Percentiles rank a stretch among this genome's conserved stretches.
Evolutionary conservation across 768 basidiomycete genomes (phyloP).

Genomic region (Thelephora aurantiotincta): DNA sequence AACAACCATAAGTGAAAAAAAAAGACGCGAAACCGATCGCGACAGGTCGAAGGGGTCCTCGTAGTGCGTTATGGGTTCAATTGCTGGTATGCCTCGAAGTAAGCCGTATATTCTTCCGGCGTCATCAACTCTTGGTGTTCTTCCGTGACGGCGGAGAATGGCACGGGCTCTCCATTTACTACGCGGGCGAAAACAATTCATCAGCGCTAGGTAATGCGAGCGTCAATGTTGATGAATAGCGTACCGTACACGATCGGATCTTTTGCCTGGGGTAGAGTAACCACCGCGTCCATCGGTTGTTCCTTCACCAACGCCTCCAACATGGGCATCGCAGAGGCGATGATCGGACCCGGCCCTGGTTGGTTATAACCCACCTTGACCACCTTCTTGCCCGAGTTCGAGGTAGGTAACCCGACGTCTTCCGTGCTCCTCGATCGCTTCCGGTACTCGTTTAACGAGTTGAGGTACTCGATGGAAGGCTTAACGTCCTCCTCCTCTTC

Average conservation of each 20-base stretch:
- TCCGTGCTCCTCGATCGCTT: conserved; percentile 62
- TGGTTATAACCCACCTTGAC: background rate
- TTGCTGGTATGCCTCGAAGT: conserved; percentile 55
- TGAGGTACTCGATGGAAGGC: conserved; percentile 49
- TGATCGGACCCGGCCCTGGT: no score
- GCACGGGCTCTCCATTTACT: conserved; percentile 68
- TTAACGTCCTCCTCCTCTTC: conserved; percentile 61
- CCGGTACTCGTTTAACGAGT: conserved; percentile 56
- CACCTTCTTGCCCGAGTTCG: background rate
- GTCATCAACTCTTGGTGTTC: conserved; percentile 91
- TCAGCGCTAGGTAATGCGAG: background rate
- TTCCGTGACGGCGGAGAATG: conserved; percentile 74
- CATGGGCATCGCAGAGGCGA: conserved; percentile 6
- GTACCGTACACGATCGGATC: conserved; percentile 61
- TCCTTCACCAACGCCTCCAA: conserved; percentile 5
- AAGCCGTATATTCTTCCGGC: conserved; percentile 80
- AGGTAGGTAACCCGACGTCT: conserved; percentile 10
- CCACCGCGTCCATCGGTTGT: conserved; percentile 4
- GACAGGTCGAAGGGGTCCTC: no score
- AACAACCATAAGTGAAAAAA: no score
- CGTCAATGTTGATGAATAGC: conserved; percentile 10
- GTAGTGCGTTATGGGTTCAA: conserved; percentile 8
- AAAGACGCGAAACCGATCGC: no score
- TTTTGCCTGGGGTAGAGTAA: conserved; percentile 19
- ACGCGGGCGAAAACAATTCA: conserved; percentile 1